Evolutionary conservation across 2,329 filamentous ascomycete genomes (phyloP).

Genomic region (Alternaria novae-zelandiae): DNA sequence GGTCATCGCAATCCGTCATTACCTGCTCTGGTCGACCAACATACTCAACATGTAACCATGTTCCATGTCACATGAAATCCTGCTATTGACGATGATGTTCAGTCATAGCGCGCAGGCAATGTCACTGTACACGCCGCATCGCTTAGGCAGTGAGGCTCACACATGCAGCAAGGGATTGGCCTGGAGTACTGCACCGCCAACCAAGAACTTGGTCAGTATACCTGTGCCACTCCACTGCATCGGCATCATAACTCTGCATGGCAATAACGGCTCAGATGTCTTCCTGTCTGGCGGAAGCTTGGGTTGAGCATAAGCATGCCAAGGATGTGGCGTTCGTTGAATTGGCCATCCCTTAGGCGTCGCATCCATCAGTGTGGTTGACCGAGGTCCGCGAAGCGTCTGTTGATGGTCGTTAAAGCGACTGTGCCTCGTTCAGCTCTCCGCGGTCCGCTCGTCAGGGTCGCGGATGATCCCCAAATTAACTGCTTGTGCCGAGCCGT

Average conservation of each 20-base stretch:
- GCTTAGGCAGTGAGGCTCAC: not conserved
- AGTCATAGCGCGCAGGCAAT: not conserved
- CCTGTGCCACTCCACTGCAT: not conserved
- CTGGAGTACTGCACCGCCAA: not conserved
- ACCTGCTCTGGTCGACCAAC: not conserved
- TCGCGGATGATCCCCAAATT: not conserved
- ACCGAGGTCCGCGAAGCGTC: not conserved
- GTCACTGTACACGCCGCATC: not conserved
- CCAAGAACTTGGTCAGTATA: not conserved
- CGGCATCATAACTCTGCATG: not conserved
- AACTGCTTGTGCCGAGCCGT: not conserved
- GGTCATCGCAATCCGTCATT: not conserved
- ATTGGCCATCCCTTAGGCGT: not conserved
- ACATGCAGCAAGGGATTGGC: not conserved
- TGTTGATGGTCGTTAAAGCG: not conserved
- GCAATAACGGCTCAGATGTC: conserved; percentile 1
- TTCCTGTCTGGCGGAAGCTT: not conserved
- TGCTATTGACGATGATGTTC: not conserved
- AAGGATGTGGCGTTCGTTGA: not conserved
- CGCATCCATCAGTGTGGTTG: not conserved
- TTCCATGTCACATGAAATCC: not conserved
- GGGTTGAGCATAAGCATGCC: not conserved
- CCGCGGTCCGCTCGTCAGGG: not conserved
- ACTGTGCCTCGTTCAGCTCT: not conserved
- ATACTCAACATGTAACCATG: not conserved